These are phyloP conservation scores for Hyphodiscus sp. DNA, from an alignment of 2,329 filamentous ascomycete species.

Conservation along the genomic window DNA sequence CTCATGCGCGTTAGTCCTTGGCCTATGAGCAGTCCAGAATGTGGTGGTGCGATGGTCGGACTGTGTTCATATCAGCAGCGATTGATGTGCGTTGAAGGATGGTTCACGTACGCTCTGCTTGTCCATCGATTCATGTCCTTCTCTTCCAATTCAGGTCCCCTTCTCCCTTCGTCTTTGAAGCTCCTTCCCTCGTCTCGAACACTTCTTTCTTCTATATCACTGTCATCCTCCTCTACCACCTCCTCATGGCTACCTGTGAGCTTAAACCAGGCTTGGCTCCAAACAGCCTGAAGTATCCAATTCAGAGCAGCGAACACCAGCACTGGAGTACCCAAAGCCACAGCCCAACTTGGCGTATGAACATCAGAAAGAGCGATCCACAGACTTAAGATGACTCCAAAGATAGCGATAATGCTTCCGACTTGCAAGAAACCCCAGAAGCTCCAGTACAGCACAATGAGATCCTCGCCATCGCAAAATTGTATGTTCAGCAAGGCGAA, in stretches of 20 bases:
- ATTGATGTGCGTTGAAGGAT: neutral
- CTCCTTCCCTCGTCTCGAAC: neutral
- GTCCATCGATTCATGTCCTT: neutral
- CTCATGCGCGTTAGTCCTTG: neutral
- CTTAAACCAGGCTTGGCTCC: neutral
- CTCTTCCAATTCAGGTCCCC: neutral
- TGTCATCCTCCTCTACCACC: conserved; percentile 2
- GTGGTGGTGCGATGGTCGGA: neutral
- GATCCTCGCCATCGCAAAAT: conserved; percentile 54
- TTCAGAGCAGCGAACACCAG: conserved; percentile 44
- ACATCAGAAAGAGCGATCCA: conserved; percentile 43
- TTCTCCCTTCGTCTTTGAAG: neutral
- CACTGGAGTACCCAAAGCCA: conserved; percentile 53
- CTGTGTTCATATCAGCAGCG: neutral
- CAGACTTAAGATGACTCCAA: conserved; percentile 49
- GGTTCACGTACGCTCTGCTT: neutral
- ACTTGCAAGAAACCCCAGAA: conserved; percentile 56
- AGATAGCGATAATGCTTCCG: conserved; percentile 51
- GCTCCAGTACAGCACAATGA: conserved; percentile 54
- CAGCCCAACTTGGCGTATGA: conserved; percentile 51
- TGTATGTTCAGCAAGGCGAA: conserved; percentile 35
- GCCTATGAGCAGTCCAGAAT: neutral
- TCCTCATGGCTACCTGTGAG: neutral
- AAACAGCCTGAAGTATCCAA: conserved; percentile 28
- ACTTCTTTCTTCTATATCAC: neutral